phyloP scores from a whole-genome alignment of 768 basidiomycete species.

The Gautieria morchelliformis region DNA sequence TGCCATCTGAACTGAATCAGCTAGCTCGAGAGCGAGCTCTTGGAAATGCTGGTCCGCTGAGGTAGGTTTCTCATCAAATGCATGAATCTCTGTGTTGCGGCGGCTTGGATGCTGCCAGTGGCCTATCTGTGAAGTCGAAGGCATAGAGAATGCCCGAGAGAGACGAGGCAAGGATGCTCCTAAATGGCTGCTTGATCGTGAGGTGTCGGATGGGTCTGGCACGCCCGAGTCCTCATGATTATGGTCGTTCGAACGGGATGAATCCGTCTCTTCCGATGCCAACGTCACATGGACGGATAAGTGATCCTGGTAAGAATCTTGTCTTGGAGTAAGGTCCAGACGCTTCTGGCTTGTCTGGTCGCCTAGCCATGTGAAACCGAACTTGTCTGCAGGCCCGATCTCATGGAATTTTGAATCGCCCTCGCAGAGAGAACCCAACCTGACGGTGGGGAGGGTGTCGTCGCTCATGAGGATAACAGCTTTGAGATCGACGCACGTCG shows the following conservation, averaged over 20 bases:
- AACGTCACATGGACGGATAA: neutral
- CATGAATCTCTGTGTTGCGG: conserved; percentile 11
- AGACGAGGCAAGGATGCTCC: conserved; percentile 39
- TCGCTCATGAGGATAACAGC: neutral
- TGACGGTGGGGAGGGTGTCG: neutral
- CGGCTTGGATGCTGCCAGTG: conserved; percentile 64
- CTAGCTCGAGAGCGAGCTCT: conserved; percentile 77
- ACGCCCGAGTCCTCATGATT: neutral
- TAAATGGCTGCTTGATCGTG: neutral
- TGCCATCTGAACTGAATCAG: conserved; percentile 83
- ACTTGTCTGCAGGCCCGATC: neutral
- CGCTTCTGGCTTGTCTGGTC: neutral
- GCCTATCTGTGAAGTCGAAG: conserved; percentile 69
- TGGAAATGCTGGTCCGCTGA: conserved; percentile 35
- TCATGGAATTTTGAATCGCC: neutral
- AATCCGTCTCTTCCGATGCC: neutral
- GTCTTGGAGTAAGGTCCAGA: neutral
- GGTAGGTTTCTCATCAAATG: conserved; percentile 15
- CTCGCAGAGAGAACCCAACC: neutral
- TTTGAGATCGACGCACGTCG: neutral
- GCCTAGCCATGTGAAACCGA: neutral
- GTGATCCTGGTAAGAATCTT: neutral
- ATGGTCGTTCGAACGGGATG: neutral
- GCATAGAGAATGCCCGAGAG: conserved; percentile 70
- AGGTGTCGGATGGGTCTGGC: neutral